Conservation (phyloP, 345 rosid genomes). For the Eucalyptus grandis region DNA sequence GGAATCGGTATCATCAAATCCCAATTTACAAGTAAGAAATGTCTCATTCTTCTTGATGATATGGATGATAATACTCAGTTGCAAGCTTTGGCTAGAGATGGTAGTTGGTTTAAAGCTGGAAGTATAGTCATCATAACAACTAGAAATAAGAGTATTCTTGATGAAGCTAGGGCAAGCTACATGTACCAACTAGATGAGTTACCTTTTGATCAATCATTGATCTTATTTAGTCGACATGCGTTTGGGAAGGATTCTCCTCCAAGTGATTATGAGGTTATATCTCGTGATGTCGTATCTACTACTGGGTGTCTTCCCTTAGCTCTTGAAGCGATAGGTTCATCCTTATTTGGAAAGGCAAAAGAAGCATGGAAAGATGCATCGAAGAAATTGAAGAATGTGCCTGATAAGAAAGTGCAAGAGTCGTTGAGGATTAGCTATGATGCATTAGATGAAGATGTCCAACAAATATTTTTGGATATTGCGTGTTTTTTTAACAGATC, state of each 20-base stretch:
- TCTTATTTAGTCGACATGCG: neutral
- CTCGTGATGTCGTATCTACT: neutral
- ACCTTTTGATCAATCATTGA: neutral
- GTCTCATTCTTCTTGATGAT: neutral
- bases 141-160: neutral
- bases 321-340: neutral
- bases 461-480: neutral
- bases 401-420: neutral
- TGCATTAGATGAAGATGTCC: neutral
- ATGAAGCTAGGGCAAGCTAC: neutral
- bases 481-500: neutral
- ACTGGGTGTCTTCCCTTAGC: neutral
- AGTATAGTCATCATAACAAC: neutral
- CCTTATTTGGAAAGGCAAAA: neutral
- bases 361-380: neutral
- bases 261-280: neutral
- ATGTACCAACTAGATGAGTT: neutral
- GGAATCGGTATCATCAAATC: neutral
- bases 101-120: neutral
- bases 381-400: neutral
- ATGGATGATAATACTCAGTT: neutral
- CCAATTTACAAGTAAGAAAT: neutral
- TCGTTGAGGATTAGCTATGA: neutral
- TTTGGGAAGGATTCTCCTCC: neutral
- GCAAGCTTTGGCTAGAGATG: neutral